Base-by-base conservation (phyloP, 306 rosid genomes). In the Arachis hypogaea region DNA sequence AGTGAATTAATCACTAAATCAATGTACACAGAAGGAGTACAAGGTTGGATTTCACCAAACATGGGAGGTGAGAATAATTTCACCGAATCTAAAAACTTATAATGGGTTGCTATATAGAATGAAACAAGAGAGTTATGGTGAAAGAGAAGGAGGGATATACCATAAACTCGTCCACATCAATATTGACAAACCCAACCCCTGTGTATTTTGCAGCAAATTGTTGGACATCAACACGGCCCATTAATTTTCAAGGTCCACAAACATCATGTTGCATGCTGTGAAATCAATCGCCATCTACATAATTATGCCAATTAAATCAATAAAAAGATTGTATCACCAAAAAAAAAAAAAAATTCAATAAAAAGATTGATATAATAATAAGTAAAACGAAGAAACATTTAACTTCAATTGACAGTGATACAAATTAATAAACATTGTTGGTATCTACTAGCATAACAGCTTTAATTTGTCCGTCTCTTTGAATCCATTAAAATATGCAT, bases 231-330 rank as follows among this genome's bases (percentile, higher is more conserved):
- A 52, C 41, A 10, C 88, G 85, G 63, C 86, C 87, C 85, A 87
- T 87, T 2, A 52, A 18, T 71, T 82, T 83, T 75, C 97, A 92
- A 30, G 96, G 93, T 76, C 83, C 82, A 61, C 97, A 92, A 81
- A 61, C 97, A 92, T 91, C 96, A 92, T 12, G 90, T 55, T 65
- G 97, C 4, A 33, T 33, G 38, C 90, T 11, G 87, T 76, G 86
- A 92, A 92, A 69, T 87, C 87, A 12, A 92, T 78, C 85, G 89
- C 93, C 84, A 86, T 33, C 96, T 91, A 57, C 44, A 51, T 55
- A 4, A 2, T 33, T 33, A 33, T 33, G 1, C 28, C 28, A 22
- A 1, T 33, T 33, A 33, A 33, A 33, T 33, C 38, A 73, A 77
- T 66, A 58, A 9, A 59, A 71, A 59, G 4, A 50, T 16, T 0